These are phyloP conservation scores for Aspergillus novofumigatus DNA, from an alignment of 2,329 filamentous ascomycete species.

Conservation along the genomic window DNA sequence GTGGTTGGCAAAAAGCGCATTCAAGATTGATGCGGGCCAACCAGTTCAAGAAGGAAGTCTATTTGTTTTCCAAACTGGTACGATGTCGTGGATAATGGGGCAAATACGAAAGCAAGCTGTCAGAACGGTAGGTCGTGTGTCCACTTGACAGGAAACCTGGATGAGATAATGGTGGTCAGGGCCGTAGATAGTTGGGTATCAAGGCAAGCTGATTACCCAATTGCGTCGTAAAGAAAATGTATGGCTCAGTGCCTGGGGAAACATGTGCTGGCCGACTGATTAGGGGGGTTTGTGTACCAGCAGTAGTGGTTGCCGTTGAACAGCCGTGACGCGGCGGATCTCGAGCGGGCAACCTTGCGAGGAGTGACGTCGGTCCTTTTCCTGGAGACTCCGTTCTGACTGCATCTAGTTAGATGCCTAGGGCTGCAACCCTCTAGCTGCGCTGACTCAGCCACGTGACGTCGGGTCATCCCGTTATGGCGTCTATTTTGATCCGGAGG, in stretches of 20 bases:
- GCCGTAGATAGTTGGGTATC: conserved; percentile 7
- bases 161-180: conserved; percentile 1
- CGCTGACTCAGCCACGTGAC: conserved; percentile 8
- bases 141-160: not conserved
- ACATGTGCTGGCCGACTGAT: conserved; percentile 3
- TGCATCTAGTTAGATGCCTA: conserved; percentile 11
- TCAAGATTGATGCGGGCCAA: conserved; percentile 24
- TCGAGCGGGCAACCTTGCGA: conserved; percentile 1
- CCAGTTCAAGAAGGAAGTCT: conserved; percentile 12
- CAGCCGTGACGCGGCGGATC: conserved; percentile 8
- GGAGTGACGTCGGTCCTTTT: conserved; percentile 26
- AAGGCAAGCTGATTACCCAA: conserved; percentile 9
- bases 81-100: not conserved
- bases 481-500: conserved; percentile 3
- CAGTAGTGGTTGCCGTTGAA: not conserved
- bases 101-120: not conserved
- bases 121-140: not conserved
- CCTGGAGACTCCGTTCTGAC: not conserved
- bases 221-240: conserved; percentile 5
- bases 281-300: conserved; percentile 1
- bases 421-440: conserved; percentile 21
- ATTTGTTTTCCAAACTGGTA: not conserved
- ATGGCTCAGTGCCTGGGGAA: conserved; percentile 9
- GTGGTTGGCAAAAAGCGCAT: conserved; percentile 18
- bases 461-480: not conserved